Percentiles rank a stretch among this genome's conserved stretches.
These are phyloP conservation scores for Dalbergia cochinchinensis DNA, from an alignment of 306 rosid genomes.

Conservation along the genomic window DNA sequence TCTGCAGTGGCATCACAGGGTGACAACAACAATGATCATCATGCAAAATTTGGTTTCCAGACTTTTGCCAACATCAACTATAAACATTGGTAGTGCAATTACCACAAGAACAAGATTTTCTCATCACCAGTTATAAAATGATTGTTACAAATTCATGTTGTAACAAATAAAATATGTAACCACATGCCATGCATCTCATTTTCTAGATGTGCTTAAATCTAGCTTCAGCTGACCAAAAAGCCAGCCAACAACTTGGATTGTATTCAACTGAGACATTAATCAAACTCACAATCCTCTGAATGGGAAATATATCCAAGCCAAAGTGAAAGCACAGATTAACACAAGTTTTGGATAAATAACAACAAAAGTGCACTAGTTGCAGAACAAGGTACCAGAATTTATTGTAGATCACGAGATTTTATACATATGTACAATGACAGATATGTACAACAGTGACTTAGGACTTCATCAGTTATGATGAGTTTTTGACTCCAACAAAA, in stretches of 20 bases:
- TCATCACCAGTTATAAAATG: not conserved
- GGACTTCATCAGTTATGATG: not conserved
- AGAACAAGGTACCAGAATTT: constrained; percentile 25
- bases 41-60: not conserved
- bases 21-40: not conserved
- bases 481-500: constrained; percentile 35
- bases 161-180: not conserved
- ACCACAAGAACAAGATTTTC: not conserved
- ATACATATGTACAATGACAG: constrained; percentile 44
- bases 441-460: constrained; percentile 49
- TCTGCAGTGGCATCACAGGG: not conserved
- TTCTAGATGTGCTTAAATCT: not conserved
- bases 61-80: not conserved
- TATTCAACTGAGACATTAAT: not conserved
- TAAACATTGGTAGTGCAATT: not conserved
- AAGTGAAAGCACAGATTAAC: constrained; percentile 27
- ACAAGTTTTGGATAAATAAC: constrained; percentile 7
- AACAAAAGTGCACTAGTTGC: constrained; percentile 15
- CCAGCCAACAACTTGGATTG: constrained; percentile 10
- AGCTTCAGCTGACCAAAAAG: not conserved
- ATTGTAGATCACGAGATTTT: constrained; percentile 36
- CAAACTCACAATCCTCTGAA: not conserved
- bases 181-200: not conserved
- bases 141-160: not conserved
- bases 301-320: not conserved